Evolutionary conservation across 441 rosid species (phyloP), one percentile per base, ranked within the genome.

Genomic region (Omphalea diandra): DNA sequence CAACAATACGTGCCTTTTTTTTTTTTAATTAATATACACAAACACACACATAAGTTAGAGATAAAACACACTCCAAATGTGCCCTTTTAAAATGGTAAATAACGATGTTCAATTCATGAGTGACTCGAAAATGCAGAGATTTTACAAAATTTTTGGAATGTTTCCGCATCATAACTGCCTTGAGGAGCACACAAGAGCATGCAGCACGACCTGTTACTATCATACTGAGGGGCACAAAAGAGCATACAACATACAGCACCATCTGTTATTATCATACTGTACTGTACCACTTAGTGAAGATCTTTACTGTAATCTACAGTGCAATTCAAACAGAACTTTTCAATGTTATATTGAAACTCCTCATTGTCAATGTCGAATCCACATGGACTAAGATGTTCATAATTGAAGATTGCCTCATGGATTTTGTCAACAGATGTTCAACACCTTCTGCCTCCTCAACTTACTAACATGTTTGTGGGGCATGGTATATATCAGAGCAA

Each of bases 401-500:
- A 60, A 35, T 65, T 56, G 75, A 66, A 71, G 65, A 65, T 15
- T 33, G 26, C 60, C 38, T 66, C 24, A 44, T 63, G 76, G 65
- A 72, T 75, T 79, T 75, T 72, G 81, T 70, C 80, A 65, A 5
- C 52, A 76, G 53, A 75, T 68, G 72, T 27, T 56, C 63, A 43
- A 68, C 77, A 71, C 71, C 70, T 77, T 74, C 75, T 67, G 36
- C 35, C 33, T 40, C 33, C 52, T 24, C 14, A 31, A 12, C 53
- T 43, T 43, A 4, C 14, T 27, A 54, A 20, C 29, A 43, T 75
- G 68, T 71, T 65, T 47, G 75, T 69, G 62, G 81, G 73, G 71
- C 35, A 63, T 53, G 65, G 49, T 35, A 44, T 31, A 53, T 36
- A 47, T 22, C 49, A 62, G 55, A 14, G 52, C 68, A 55, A 35